Conservation (phyloP, 148 eudicot genomes). For the Polygonum aviculare region DNA sequence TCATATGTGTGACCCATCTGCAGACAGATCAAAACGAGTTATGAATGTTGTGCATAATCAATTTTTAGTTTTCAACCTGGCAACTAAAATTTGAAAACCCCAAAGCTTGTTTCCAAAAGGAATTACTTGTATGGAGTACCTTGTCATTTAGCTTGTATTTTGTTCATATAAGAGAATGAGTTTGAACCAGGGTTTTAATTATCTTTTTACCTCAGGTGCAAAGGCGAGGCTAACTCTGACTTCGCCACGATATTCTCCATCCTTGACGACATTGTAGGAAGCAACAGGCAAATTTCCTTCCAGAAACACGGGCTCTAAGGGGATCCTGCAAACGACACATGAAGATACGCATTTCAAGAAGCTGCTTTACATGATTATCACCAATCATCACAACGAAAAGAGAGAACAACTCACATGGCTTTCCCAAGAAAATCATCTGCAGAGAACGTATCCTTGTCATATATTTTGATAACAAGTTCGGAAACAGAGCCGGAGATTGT, state of each 20-base stretch:
- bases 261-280: conserved; percentile 41
- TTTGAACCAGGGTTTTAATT: not conserved
- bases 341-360: not conserved
- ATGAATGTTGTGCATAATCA: not conserved
- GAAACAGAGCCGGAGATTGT: conserved; percentile 32
- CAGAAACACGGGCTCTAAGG: conserved; percentile 28
- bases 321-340: conserved; percentile 24
- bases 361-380: too few relatives aligned
- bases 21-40: not conserved
- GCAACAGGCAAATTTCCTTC: conserved; percentile 31
- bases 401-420: conserved; percentile 14
- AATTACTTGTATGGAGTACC: too few relatives aligned
- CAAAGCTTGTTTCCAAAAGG: too few relatives aligned
- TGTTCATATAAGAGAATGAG: not conserved
- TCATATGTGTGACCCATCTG: conserved; percentile 24
- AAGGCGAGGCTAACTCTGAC: conserved; percentile 36
- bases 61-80: too few relatives aligned
- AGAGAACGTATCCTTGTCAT: conserved; percentile 54
- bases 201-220: conserved; percentile 26
- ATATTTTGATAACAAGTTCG: conserved; percentile 43
- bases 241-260: conserved; percentile 38
- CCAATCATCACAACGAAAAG: not conserved
- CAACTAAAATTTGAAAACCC: too few relatives aligned
- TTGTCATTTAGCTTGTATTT: too few relatives aligned
- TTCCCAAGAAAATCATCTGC: conserved; percentile 70